Conservation (phyloP, 129 eudicot species). For the Flaveria ramosissima region DNA sequence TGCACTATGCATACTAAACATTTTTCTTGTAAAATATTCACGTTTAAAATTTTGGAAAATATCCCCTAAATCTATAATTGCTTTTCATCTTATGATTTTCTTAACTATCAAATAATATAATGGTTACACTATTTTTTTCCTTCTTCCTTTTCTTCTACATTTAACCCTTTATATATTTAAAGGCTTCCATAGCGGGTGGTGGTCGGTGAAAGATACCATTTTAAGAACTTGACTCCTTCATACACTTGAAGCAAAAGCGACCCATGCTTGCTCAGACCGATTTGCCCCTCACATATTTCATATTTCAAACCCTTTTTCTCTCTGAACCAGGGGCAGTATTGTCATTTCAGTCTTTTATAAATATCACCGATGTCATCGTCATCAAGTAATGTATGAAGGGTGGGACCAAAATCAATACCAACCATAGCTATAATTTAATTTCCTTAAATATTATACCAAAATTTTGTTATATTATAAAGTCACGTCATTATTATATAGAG, state of each 20-base stretch:
- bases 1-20: no score
- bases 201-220: conserved; percentile 25
- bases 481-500: not conserved
- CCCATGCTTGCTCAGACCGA: not conserved
- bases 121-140: no score
- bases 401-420: conserved; percentile 22
- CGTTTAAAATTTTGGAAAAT: no score
- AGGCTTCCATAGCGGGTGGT: not conserved
- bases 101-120: no score
- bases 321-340: conserved; percentile 14
- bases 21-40: no score
- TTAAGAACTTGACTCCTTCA: not conserved
- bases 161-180: not conserved
- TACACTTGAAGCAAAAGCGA: conserved; percentile 19
- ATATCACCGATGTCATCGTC: conserved; percentile 3
- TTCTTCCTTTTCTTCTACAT: no score
- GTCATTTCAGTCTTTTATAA: conserved; percentile 5
- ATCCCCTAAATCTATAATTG: no score
- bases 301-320: not conserved
- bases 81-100: no score
- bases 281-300: conserved; percentile 19
- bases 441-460: conserved; percentile 1
- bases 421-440: conserved; percentile 2
- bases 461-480: not conserved
- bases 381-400: conserved; percentile 10